A percentile compares a stretch with the other conserved stretches of the same genome.
Evolutionary conservation across 371 early-diverging fungal species (phyloP).

Genomic region (Parasitella parasitica): DNA sequence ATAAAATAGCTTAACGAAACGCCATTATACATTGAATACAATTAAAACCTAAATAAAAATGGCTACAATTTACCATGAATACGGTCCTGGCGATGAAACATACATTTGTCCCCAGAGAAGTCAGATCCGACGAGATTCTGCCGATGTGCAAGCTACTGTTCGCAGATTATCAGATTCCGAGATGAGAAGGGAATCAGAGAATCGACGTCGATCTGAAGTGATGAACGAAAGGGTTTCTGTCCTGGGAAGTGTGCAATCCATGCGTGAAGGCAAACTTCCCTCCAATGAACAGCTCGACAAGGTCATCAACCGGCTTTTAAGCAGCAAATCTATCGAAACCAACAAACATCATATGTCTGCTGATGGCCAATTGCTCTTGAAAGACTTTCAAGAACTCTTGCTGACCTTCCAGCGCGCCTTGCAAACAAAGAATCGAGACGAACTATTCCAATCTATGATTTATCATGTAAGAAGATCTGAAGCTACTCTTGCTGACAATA

Average conservation of each 20-base stretch:
- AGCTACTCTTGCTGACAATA: not conserved
- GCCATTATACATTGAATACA: not conserved
- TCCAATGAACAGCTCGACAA: slow-evolving; percentile 49
- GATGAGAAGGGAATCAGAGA: not conserved
- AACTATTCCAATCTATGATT: slow-evolving; percentile 58
- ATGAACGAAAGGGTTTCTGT: not conserved
- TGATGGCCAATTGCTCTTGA: slow-evolving; percentile 45
- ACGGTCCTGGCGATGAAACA: not conserved
- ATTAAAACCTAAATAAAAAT: not conserved
- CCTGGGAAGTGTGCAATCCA: slow-evolving; percentile 28
- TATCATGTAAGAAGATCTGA: slow-evolving; percentile 30
- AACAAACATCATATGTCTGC: slow-evolving; percentile 34
- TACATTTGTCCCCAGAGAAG: slow-evolving; percentile 4
- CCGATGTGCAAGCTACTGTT: not conserved
- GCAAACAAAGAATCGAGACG: slow-evolving; percentile 53
- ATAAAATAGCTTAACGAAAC: not conserved
- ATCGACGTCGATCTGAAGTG: not conserved
- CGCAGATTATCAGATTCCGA: slow-evolving; percentile 4
- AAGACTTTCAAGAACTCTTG: slow-evolving; percentile 45
- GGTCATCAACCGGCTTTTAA: not conserved
- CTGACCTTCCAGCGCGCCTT: slow-evolving; percentile 43
- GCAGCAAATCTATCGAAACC: slow-evolving; percentile 13
- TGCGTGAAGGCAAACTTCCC: slow-evolving; percentile 58
- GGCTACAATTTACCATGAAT: slow-evolving; percentile 9
- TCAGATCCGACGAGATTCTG: not conserved